These are phyloP conservation scores for Oryza officinalis DNA, from an alignment of 176 grass and related monocot species.

Conservation along the genomic window DNA sequence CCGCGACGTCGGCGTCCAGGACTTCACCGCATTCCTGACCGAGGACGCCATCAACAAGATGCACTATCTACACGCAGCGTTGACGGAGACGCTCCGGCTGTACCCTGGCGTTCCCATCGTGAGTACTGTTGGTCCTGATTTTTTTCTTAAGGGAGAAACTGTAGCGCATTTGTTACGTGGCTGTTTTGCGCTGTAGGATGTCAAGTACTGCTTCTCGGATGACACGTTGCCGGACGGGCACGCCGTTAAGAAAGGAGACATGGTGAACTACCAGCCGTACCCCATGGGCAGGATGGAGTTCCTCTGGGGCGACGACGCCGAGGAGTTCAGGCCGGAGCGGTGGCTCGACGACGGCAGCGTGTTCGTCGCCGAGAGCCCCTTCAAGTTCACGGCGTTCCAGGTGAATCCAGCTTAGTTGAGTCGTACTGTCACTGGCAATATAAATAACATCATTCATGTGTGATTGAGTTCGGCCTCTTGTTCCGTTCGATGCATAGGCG, in stretches of 20 bases:
- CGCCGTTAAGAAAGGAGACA: conserved; percentile 62
- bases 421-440: background rate
- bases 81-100: conserved; percentile 73
- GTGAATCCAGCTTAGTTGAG: conserved; percentile 10
- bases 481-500: conserved; percentile 29
- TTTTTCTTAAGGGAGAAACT: background rate
- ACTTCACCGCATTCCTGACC: conserved; percentile 32
- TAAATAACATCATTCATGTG: background rate
- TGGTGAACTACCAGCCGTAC: conserved; percentile 77
- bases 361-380: conserved; percentile 66
- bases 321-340: conserved; percentile 75
- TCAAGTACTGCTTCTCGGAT: conserved; percentile 67
- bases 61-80: conserved; percentile 77
- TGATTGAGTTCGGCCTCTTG: conserved; percentile 1
- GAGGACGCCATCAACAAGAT: conserved; percentile 58
- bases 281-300: conserved; percentile 86
- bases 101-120: conserved; percentile 71
- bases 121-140: background rate
- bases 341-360: conserved; percentile 59
- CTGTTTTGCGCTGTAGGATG: conserved; percentile 33
- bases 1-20: conserved; percentile 9
- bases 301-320: conserved; percentile 74
- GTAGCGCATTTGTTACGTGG: background rate
- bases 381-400: conserved; percentile 86
- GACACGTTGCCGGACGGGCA: conserved; percentile 76